These are phyloP conservation scores for Pleurotus pulmonarius DNA, from an alignment of 768 basidiomycete genomes.

Conservation along the genomic window DNA sequence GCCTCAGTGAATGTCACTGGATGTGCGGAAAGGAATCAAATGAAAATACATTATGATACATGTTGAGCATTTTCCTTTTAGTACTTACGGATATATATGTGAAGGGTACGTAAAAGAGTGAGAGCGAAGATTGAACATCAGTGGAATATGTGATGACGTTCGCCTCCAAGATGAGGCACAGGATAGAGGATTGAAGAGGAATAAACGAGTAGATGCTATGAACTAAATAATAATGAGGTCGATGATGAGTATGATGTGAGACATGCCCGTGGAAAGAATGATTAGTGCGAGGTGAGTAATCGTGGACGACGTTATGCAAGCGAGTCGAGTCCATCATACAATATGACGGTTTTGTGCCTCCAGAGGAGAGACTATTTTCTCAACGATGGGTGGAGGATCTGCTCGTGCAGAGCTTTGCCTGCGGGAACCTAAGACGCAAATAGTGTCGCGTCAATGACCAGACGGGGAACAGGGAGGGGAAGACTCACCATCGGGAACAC, in stretches of 20 bases:
- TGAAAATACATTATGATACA: no score
- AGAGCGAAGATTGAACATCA: no score
- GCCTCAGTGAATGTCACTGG: background rate
- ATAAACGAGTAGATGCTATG: background rate
- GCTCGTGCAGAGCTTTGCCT: slow-evolving; percentile 92
- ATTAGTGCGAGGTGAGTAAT: no score
- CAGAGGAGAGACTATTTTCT: slow-evolving; percentile 11
- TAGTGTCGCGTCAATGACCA: background rate
- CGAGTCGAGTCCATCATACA: no score
- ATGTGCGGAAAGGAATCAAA: no score
- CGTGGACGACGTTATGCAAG: no score
- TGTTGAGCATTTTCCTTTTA: no score
- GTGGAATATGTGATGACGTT: no score
- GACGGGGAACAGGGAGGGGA: no score
- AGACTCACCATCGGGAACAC: slow-evolving; percentile 83
- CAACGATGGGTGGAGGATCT: slow-evolving; percentile 69
- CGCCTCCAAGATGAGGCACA: background rate
- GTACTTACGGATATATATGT: no score
- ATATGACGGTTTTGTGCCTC: slow-evolving; percentile 12
- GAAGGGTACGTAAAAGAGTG: no score
- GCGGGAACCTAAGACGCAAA: slow-evolving; percentile 64
- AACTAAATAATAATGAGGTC: slow-evolving; percentile 1
- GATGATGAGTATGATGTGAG: background rate
- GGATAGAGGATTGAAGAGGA: background rate
- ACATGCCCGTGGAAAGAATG: background rate